These are phyloP conservation scores for Xylaria polymorpha DNA, from an alignment of 2,329 filamentous ascomycete species.

Conservation along the genomic window DNA sequence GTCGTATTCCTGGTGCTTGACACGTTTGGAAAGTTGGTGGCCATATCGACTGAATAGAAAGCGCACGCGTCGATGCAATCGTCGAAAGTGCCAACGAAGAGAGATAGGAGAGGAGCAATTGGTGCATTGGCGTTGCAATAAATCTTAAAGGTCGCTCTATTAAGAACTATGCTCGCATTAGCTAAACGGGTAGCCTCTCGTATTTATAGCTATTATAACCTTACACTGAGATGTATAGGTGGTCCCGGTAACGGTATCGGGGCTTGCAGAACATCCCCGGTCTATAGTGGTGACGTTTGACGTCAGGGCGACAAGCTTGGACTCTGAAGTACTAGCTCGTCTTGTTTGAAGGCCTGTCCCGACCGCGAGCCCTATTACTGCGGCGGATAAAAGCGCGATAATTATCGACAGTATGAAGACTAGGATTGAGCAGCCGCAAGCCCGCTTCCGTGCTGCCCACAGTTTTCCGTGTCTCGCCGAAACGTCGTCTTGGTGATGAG, in stretches of 20 bases:
- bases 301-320: slow-evolving; percentile 45
- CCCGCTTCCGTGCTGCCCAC: not conserved
- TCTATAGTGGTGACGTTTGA: slow-evolving; percentile 49
- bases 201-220: slow-evolving; percentile 32
- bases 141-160: slow-evolving; percentile 53
- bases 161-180: slow-evolving; percentile 50
- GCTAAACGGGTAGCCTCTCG: slow-evolving; percentile 18
- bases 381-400: slow-evolving; percentile 55
- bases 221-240: slow-evolving; percentile 55
- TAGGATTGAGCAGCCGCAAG: not conserved
- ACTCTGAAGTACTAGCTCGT: slow-evolving; percentile 53
- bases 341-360: slow-evolving; percentile 57
- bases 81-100: slow-evolving; percentile 57
- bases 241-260: slow-evolving; percentile 51
- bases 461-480: not conserved
- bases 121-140: slow-evolving; percentile 58
- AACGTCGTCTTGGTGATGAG: not conserved
- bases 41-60: slow-evolving; percentile 51
- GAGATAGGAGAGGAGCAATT: slow-evolving; percentile 51
- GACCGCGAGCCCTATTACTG: slow-evolving; percentile 58
- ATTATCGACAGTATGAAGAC: slow-evolving; percentile 51
- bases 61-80: slow-evolving; percentile 62
- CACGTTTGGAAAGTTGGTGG: slow-evolving; percentile 45
- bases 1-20: slow-evolving; percentile 48
- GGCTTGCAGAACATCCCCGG: slow-evolving; percentile 54